These are phyloP conservation scores for Carex parvula DNA, from an alignment of 176 grass and related monocot genomes.

Conservation along the genomic window DNA sequence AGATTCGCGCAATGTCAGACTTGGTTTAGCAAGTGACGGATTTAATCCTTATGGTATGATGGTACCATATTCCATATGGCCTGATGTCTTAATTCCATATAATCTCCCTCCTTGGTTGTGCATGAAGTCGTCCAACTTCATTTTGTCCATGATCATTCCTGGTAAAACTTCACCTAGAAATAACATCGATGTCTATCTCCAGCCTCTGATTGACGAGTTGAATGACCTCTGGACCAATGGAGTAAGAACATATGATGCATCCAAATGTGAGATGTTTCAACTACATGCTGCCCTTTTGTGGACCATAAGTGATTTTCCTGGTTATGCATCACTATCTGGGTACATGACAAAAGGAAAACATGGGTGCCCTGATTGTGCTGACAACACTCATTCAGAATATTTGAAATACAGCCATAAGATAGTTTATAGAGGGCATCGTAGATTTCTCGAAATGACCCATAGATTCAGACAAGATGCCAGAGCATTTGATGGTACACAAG, in stretches of 20 bases:
- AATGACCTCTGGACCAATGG: neutral
- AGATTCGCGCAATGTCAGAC: neutral
- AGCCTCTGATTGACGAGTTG: neutral
- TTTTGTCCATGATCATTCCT: neutral
- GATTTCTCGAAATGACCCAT: constrained; percentile 2
- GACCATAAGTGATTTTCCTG: constrained; percentile 38
- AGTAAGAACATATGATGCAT: constrained; percentile 15
- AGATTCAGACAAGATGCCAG: neutral
- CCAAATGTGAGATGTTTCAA: neutral
- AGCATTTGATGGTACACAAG: constrained; percentile 22
- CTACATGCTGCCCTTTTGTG: constrained; percentile 18
- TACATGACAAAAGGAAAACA: constrained; percentile 13
- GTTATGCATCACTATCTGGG: constrained; percentile 31
- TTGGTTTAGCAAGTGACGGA: neutral
- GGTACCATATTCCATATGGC: constrained; percentile 24
- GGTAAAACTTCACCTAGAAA: neutral
- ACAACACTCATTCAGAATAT: neutral
- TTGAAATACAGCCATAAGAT: neutral
- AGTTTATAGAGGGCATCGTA: constrained; percentile 25
- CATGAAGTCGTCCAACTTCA: neutral
- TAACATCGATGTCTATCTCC: neutral
- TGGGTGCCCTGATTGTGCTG: constrained; percentile 5
- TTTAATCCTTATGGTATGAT: constrained; percentile 12
- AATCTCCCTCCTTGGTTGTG: neutral
- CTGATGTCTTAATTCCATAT: constrained; percentile 18